A percentile compares a stretch with the other conserved stretches of the same genome.
Evolutionary conservation across 1,284 basidiomycete genomes (phyloP).

Genomic region (Vanrija humicola): DNA sequence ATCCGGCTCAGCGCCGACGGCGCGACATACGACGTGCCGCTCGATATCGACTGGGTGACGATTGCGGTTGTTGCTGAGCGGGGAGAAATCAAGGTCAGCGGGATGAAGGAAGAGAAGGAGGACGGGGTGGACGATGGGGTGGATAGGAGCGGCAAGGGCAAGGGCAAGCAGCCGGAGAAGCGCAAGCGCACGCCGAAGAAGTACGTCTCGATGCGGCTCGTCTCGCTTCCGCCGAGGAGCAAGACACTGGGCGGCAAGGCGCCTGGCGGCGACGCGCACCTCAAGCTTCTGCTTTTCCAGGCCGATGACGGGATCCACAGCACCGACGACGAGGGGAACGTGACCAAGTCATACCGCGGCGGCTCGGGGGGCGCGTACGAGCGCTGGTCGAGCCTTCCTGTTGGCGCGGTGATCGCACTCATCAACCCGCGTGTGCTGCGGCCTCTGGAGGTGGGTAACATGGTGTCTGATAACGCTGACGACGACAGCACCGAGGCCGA

Average conservation of each 20-base stretch:
- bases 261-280: conserved; percentile 72
- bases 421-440: conserved; percentile 83
- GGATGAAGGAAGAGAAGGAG: conserved; percentile 28
- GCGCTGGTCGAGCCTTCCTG: conserved; percentile 67
- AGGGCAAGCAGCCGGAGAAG: conserved; percentile 12
- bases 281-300: conserved; percentile 83
- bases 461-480: background rate
- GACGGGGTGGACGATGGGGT: conserved; percentile 6
- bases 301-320: conserved; percentile 59
- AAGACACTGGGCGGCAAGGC: conserved; percentile 55
- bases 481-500: conserved; percentile 14
- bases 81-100: conserved; percentile 57
- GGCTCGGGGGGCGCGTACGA: conserved; percentile 93
- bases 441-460: conserved; percentile 66
- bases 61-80: conserved; percentile 86
- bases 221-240: conserved; percentile 59
- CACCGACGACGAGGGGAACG: conserved; percentile 48
- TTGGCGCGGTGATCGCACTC: conserved; percentile 84
- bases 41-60: conserved; percentile 84
- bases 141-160: conserved; percentile 7
- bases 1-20: conserved; percentile 71
- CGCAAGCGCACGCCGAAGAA: conserved; percentile 50
- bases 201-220: conserved; percentile 80
- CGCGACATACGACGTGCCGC: conserved; percentile 81
- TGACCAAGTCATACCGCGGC: conserved; percentile 65